Conservation (phyloP, 805 yeast genomes). For the Candida awuae region DNA sequence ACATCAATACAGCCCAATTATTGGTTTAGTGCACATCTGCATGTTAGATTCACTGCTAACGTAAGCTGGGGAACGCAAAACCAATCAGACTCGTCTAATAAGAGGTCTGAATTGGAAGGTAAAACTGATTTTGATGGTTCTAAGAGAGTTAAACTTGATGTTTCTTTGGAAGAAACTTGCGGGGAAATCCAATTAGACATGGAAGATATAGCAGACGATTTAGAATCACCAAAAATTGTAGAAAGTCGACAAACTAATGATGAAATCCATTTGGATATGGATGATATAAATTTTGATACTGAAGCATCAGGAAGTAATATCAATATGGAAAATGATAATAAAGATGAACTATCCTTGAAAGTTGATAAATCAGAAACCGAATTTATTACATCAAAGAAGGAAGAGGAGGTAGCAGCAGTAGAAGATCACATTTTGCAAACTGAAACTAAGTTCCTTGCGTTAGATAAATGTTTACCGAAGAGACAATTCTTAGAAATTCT, state of each 20-base stretch:
- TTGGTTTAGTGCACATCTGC: slow-evolving; percentile 92
- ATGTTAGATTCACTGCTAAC: slow-evolving; percentile 58
- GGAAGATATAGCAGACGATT: background rate
- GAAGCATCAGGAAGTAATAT: background rate
- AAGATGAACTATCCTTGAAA: background rate
- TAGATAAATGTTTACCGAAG: slow-evolving; percentile 75
- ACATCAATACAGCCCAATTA: slow-evolving; percentile 47
- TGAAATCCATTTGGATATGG: slow-evolving; percentile 31
- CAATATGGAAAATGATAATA: background rate
- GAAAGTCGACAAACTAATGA: slow-evolving; percentile 17
- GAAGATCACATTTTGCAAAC: no score
- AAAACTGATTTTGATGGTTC: no score
- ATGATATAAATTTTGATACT: slow-evolving; percentile 4
- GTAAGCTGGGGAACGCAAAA: slow-evolving; percentile 1
- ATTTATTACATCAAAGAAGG: no score
- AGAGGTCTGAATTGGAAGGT: slow-evolving; percentile 15
- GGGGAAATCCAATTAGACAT: slow-evolving; percentile 16
- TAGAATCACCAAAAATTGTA: no score
- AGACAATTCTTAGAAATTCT: slow-evolving; percentile 50
- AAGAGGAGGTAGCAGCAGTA: no score
- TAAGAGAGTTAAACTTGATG: slow-evolving; percentile 8
- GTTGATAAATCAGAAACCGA: background rate
- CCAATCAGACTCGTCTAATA: background rate
- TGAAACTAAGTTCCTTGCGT: slow-evolving; percentile 55
- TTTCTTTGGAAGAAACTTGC: no score